phyloP scores from a whole-genome alignment of 148 eudicot genomes.

The Vaccinium myrtillus region DNA sequence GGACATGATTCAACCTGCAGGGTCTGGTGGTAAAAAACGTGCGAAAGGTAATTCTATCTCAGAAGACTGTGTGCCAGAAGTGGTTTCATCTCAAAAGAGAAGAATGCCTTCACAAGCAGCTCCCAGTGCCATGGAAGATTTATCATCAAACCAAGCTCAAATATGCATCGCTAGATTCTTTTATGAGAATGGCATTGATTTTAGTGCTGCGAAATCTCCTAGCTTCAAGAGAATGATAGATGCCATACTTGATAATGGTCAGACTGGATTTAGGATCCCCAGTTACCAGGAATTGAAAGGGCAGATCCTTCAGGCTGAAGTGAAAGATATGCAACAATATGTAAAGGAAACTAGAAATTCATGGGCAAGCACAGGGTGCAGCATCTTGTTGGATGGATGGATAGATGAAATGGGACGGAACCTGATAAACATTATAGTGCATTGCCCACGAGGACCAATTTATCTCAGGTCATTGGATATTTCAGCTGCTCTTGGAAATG shows the following conservation, averaged over 20 bases:
- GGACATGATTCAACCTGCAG: constrained; percentile 2
- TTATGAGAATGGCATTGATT: constrained; percentile 52
- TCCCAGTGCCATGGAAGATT: constrained; percentile 19
- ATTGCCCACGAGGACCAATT: constrained; percentile 61
- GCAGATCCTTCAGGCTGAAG: constrained; percentile 48
- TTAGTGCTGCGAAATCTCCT: constrained; percentile 32
- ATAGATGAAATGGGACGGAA: constrained; percentile 42
- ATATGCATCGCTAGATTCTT: constrained; percentile 53
- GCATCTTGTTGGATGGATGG: constrained; percentile 79
- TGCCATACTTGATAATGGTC: constrained; percentile 16
- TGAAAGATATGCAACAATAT: constrained; percentile 43
- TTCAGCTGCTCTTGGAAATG: constrained; percentile 37
- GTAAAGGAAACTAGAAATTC: constrained; percentile 43
- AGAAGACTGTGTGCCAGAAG: background rate
- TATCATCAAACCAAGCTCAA: constrained; percentile 23
- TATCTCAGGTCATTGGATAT: constrained; percentile 60
- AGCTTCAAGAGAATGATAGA: constrained; percentile 52
- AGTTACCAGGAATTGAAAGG: constrained; percentile 49
- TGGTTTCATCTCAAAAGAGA: constrained; percentile 10
- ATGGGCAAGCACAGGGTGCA: constrained; percentile 70
- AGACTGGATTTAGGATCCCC: constrained; percentile 31
- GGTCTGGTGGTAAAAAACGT: constrained; percentile 18
- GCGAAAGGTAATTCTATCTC: background rate
- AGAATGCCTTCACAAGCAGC: constrained; percentile 14
- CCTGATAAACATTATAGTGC: constrained; percentile 52